Evolutionary conservation across 441 rosid species (phyloP), one percentile per base, ranked within the genome.

Genomic region (Capsella rubella): DNA sequence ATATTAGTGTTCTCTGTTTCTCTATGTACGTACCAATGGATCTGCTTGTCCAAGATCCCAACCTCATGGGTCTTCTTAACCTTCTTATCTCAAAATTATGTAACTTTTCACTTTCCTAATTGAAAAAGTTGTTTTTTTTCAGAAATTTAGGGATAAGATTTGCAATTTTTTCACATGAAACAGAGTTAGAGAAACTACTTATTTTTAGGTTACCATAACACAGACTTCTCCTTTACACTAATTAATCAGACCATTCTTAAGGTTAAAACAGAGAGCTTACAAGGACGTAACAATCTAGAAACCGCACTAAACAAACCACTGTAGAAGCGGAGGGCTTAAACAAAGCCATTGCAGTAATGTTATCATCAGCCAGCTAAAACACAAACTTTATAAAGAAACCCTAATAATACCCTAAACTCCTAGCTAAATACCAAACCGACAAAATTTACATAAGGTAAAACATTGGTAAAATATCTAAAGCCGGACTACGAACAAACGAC

Each of bases 301-400:
- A 55, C 34, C 13, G 13, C 42, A 3, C 4, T 39, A 39, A 37
- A 37, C 9, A 9, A 12, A 37, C 12, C 31, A 64, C 18, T 16
- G 5, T 18, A 63, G 56, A 72, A 25, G 18, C n/a, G 27, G 11
- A 49, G 37, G 40, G 10, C 0, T 11, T 47, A 16, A 21, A 67
- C 67, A 59, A 42, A 61, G 29, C 6, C 50, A 75, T 45, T 53
- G 59, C 65, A 62, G 37, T 47, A 67, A 68, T 58, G 52, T 61
- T 68, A 32, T 25, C 58, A 69, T 52, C 52, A 68, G 34, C 69
- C 69, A 68, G 28, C 70, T 61, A 61, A 34, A 58, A 69, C 54
- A 53, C 74, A 75, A 53, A 53, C 70, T 45, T 69, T 46, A 54
- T 55, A 25, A 25, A 11, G 5, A 11, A 8, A 45, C 54, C 43